phyloP scores from a whole-genome alignment of 2,329 filamentous ascomycete genomes.

The Ophiostoma pallidulum region DNA sequence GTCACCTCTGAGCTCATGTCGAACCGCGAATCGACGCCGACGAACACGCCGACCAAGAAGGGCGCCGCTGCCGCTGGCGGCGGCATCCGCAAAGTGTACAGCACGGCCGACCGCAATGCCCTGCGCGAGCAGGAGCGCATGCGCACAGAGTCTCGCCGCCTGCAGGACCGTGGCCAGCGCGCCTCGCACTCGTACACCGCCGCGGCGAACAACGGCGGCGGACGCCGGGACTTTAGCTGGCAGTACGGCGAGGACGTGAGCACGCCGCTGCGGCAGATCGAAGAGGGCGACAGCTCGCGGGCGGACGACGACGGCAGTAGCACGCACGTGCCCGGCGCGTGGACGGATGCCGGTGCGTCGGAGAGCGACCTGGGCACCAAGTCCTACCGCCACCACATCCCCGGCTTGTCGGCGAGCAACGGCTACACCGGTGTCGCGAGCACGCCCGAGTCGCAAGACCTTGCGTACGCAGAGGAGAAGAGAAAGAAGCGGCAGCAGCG shows the following conservation, averaged over 20 bases:
- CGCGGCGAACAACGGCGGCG: neutral
- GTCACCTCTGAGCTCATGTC: slow-evolving; percentile 53
- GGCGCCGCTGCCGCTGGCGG: slow-evolving; percentile 15
- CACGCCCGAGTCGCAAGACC: slow-evolving; percentile 25
- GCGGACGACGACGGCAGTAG: slow-evolving; percentile 20
- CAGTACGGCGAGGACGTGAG: slow-evolving; percentile 32
- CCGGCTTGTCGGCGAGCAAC: slow-evolving; percentile 32
- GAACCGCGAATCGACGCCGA: slow-evolving; percentile 48
- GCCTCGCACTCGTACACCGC: slow-evolving; percentile 14
- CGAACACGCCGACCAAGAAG: slow-evolving; percentile 41
- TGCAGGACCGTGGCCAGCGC: slow-evolving; percentile 44
- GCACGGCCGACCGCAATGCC: slow-evolving; percentile 45
- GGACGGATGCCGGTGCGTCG: slow-evolving; percentile 17
- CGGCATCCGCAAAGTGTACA: slow-evolving; percentile 54
- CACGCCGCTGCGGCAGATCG: slow-evolving; percentile 22
- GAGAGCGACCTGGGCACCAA: slow-evolving; percentile 46
- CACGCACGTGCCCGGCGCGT: slow-evolving; percentile 28
- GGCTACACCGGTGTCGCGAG: slow-evolving; percentile 19
- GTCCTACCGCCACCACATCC: slow-evolving; percentile 47
- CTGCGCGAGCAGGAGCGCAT: slow-evolving; percentile 44
- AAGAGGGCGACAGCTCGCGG: slow-evolving; percentile 23
- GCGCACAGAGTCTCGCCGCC: slow-evolving; percentile 44
- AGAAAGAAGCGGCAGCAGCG: slow-evolving; percentile 29
- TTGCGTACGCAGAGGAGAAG: slow-evolving; percentile 33
- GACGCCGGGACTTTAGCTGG: slow-evolving; percentile 46